phyloP scores from a whole-genome alignment of 2,329 filamentous ascomycete species.

The Phialophora chinensis region DNA sequence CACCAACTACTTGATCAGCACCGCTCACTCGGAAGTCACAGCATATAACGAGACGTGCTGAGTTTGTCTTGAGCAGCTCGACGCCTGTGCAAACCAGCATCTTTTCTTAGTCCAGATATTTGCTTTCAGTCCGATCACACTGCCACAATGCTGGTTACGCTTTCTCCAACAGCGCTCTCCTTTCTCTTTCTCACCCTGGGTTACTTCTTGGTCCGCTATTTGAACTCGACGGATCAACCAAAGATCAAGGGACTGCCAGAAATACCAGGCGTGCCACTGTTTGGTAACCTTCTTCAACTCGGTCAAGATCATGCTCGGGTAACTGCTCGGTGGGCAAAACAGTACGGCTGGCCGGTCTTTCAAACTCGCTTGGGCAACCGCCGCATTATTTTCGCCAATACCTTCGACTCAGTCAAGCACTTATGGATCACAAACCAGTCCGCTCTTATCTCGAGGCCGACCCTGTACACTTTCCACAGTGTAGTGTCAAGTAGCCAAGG shows the following conservation, averaged over 20 bases:
- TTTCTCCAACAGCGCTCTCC: constrained; percentile 35
- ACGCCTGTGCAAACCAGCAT: not conserved
- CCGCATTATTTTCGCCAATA: constrained; percentile 78
- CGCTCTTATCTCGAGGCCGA: constrained; percentile 76
- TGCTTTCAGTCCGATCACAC: not conserved
- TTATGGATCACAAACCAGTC: constrained; percentile 82
- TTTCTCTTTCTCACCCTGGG: constrained; percentile 46
- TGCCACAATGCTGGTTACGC: constrained; percentile 26
- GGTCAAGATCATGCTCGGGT: constrained; percentile 63
- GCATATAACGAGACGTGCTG: not conserved
- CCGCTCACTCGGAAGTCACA: too few species aligned
- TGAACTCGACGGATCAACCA: constrained; percentile 60
- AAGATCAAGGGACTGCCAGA: constrained; percentile 68
- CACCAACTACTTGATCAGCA: not conserved
- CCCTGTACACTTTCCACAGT: constrained; percentile 79
- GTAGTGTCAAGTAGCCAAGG: constrained; percentile 78
- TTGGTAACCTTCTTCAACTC: constrained; percentile 68
- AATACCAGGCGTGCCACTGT: constrained; percentile 66
- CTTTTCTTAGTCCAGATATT: not conserved
- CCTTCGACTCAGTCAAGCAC: constrained; percentile 72
- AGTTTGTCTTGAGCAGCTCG: not conserved
- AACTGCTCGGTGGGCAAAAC: constrained; percentile 62
- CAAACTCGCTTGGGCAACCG: constrained; percentile 53
- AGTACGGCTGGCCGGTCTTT: constrained; percentile 67
- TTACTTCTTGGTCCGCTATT: constrained; percentile 50